A percentile compares a stretch with the other conserved stretches of the same genome.
phyloP scores from a whole-genome alignment of 2,329 filamentous ascomycete genomes.

The Lasiodiplodia theobromae region DNA sequence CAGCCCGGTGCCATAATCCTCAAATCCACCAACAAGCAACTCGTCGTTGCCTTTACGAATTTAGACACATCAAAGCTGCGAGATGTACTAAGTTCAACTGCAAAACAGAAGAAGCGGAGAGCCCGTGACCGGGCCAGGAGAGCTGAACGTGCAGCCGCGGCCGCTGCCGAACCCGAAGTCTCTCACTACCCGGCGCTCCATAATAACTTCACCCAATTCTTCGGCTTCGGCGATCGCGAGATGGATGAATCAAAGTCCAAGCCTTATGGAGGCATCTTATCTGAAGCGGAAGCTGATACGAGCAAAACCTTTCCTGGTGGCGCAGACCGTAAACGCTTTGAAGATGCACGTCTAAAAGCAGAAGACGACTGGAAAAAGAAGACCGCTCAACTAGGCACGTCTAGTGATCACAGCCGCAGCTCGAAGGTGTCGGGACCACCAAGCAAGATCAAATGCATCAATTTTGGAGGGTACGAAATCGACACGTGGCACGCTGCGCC shows the following conservation, averaged over 20 bases:
- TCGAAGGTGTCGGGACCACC: conserved; percentile 84
- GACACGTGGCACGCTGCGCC: conserved; percentile 99
- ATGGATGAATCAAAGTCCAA: conserved; percentile 89
- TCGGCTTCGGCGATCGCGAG: conserved; percentile 88
- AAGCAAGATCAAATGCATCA: conserved; percentile 98
- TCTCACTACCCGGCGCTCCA: conserved; percentile 66
- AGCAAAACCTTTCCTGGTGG: conserved; percentile 82
- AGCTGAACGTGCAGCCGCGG: conserved; percentile 48
- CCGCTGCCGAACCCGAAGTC: conserved; percentile 50
- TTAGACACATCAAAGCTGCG: conserved; percentile 17
- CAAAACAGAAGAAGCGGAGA: conserved; percentile 60
- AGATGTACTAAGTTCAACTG: conserved; percentile 27
- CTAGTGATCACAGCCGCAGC: conserved; percentile 68
- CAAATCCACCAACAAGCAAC: conserved; percentile 24
- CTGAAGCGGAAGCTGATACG: conserved; percentile 88
- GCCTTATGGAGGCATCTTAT: conserved; percentile 92
- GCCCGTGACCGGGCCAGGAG: conserved; percentile 56
- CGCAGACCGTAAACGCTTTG: conserved; percentile 84
- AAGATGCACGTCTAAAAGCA: conserved; percentile 86
- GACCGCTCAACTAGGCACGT: conserved; percentile 67
- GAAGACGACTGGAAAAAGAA: conserved; percentile 89
- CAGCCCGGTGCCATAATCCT: conserved; percentile 27
- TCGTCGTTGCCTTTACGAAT: conserved; percentile 27
- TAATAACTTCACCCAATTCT: conserved; percentile 77
- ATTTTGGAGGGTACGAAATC: conserved; percentile 96